These are phyloP conservation scores for Herpetomonas tarakana DNA, from an alignment of 208 protist species.

Conservation along the genomic window DNA sequence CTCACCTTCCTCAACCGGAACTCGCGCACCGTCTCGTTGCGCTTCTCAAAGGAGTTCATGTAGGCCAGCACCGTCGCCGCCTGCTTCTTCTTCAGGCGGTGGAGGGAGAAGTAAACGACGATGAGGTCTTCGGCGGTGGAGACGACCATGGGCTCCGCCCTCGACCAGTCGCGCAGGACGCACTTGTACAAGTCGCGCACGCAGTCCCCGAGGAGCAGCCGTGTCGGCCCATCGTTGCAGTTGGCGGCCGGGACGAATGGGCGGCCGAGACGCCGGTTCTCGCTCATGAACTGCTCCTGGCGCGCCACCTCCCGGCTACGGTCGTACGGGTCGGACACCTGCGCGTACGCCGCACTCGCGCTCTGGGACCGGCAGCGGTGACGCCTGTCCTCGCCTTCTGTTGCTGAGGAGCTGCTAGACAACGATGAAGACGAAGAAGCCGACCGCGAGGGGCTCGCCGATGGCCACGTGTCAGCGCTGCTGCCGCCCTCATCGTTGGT, in stretches of 20 bases:
- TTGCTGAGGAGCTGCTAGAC: neutral
- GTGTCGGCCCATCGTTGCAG: slow-evolving; percentile 56
- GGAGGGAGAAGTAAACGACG: slow-evolving; percentile 74
- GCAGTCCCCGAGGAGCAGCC: slow-evolving; percentile 79
- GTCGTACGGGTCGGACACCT: slow-evolving; percentile 67
- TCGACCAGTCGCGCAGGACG: slow-evolving; percentile 66
- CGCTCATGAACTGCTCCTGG: slow-evolving; percentile 64
- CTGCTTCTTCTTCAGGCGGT: slow-evolving; percentile 35
- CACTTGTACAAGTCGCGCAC: slow-evolving; percentile 63
- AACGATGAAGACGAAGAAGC: neutral
- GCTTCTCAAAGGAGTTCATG: slow-evolving; percentile 73
- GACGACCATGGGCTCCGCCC: slow-evolving; percentile 66
- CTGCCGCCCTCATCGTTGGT: slow-evolving; percentile 1
- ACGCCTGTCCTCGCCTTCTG: no score
- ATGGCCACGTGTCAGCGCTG: slow-evolving; percentile 1
- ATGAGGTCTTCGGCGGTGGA: slow-evolving; percentile 89
- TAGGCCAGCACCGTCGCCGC: slow-evolving; percentile 59
- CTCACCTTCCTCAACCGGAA: slow-evolving; percentile 71
- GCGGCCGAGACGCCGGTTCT: slow-evolving; percentile 54
- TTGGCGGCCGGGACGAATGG: slow-evolving; percentile 69
- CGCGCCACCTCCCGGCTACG: slow-evolving; percentile 47
- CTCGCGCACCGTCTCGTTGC: slow-evolving; percentile 51
- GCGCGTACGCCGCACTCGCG: slow-evolving; percentile 17
- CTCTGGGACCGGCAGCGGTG: slow-evolving; percentile 1
- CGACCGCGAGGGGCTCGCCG: slow-evolving; percentile 13